Base-by-base conservation (phyloP, 805 yeast species). In the Monosporozyma servazzii region DNA sequence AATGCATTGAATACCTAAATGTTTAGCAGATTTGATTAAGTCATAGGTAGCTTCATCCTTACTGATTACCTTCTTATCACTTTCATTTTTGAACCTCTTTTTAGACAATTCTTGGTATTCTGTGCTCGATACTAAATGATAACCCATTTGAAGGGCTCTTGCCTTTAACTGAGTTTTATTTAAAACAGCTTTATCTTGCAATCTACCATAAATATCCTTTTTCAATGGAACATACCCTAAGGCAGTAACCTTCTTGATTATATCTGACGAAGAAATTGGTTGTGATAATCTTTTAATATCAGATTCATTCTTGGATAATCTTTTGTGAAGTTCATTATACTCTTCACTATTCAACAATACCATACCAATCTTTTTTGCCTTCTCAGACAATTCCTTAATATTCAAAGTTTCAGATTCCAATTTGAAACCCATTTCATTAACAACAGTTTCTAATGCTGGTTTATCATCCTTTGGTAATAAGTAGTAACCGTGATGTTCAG, bases 281-380 rank as follows among this genome's bases (percentile, higher is more conserved):
- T 41, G 21, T 20, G 44, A 41, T 41, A 41, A 41, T 13, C 27
- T 20, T 21, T 13, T 41, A 21, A 41, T 21, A 4, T 41, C 44
- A 11, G 44, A 41, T 11, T 41, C 29, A 21, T 41, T 10, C 15
- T 21, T 41, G 15, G 44, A 41, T 20, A 41, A 8, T 11, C 21
- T 41, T 41, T 17, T 21, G 10, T 20, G 25, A 13, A 41, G 25
- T 11, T 10, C 11, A 21, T 61, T 62, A 45, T 65, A 59, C 47
- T 64, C 66, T 25, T 57, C 55, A 29, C 50, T 52, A 3, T 57
- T 56, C 8, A 67, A 41, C 11, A 67, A 17, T 5, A 55, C 51
- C 47, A 56, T 54, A 5, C 67, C 68, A 33, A 47, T 68, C 69
- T n/a, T 63, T 45, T 45, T 23, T 15, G 58, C 62, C 40, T 54